These are phyloP conservation scores for Xylaria castorea DNA, from an alignment of 495 filamentous ascomycete species.

Conservation along the genomic window DNA sequence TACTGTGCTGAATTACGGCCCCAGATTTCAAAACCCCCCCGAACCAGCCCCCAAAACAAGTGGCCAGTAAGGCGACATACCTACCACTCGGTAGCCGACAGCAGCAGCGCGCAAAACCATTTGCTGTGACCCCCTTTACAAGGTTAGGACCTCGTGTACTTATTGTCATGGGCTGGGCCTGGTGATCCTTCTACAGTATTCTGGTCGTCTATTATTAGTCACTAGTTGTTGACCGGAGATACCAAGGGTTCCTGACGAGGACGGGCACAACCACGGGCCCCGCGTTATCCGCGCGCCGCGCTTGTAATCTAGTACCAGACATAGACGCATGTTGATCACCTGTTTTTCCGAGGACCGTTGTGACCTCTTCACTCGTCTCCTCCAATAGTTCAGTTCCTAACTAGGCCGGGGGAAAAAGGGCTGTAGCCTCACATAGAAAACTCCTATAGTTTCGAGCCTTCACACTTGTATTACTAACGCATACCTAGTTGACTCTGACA, in stretches of 20 bases:
- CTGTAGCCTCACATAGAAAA: neutral
- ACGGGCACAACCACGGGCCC: neutral
- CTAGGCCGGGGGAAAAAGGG: neutral
- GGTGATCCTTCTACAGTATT: conserved; percentile 6
- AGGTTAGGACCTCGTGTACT: neutral
- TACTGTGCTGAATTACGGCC: neutral
- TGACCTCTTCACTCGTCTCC: neutral
- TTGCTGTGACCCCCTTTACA: conserved; percentile 6
- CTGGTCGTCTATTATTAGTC: conserved; percentile 26
- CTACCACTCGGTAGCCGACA: conserved; percentile 14
- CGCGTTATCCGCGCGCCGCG: conserved; percentile 24
- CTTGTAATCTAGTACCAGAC: neutral
- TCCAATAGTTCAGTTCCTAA: neutral
- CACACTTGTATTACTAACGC: neutral
- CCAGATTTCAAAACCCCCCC: conserved; percentile 21
- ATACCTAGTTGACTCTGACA: neutral
- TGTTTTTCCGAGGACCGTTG: neutral
- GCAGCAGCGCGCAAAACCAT: conserved; percentile 14
- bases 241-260: neutral
- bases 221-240: neutral
- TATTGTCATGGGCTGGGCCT: conserved; percentile 9
- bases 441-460: neutral
- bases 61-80: conserved; percentile 10
- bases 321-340: neutral
- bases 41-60: neutral